Conservation (phyloP, 192 early-diverging fungal genomes). For the Coemansia sp. region DNA sequence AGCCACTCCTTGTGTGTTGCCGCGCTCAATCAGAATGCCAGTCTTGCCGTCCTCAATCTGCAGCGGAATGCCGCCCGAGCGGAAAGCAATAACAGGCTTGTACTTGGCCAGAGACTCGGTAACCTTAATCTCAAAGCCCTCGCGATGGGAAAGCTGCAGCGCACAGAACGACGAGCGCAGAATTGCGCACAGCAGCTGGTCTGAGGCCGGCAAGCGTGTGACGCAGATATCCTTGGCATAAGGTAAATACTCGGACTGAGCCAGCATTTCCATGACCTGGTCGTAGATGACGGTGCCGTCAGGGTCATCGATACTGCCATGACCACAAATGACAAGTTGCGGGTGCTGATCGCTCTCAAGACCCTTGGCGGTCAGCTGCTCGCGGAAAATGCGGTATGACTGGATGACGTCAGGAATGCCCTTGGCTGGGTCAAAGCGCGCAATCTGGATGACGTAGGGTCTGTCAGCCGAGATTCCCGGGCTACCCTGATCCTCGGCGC, state of each 20-base stretch:
- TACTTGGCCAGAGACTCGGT: conserved; percentile 73
- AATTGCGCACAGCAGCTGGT: conserved; percentile 77
- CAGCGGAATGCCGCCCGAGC: conserved; percentile 75
- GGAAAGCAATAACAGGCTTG: conserved; percentile 67
- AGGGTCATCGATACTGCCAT: conserved; percentile 82
- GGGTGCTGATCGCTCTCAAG: conserved; percentile 55
- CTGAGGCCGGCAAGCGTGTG: conserved; percentile 70
- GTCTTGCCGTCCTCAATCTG: conserved; percentile 70
- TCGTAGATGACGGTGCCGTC: conserved; percentile 72
- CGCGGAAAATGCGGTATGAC: conserved; percentile 66
- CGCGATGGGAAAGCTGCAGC: conserved; percentile 74
- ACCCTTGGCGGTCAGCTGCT: conserved; percentile 53
- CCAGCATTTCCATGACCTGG: conserved; percentile 54
- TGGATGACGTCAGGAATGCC: conserved; percentile 75
- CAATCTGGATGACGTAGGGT: conserved; percentile 80
- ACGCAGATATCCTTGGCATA: conserved; percentile 61
- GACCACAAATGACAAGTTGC: conserved; percentile 74
- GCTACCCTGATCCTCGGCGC: conserved; percentile 67
- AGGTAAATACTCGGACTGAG: conserved; percentile 51
- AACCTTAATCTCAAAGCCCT: conserved; percentile 86
- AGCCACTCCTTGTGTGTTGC: conserved; percentile 61
- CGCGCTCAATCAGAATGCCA: conserved; percentile 68
- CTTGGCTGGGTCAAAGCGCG: conserved; percentile 83
- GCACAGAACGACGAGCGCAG: conserved; percentile 69
- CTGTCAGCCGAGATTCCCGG: conserved; percentile 58